phyloP scores from a whole-genome alignment of 192 early-diverging fungal species.

The Coemansia sp. region DNA sequence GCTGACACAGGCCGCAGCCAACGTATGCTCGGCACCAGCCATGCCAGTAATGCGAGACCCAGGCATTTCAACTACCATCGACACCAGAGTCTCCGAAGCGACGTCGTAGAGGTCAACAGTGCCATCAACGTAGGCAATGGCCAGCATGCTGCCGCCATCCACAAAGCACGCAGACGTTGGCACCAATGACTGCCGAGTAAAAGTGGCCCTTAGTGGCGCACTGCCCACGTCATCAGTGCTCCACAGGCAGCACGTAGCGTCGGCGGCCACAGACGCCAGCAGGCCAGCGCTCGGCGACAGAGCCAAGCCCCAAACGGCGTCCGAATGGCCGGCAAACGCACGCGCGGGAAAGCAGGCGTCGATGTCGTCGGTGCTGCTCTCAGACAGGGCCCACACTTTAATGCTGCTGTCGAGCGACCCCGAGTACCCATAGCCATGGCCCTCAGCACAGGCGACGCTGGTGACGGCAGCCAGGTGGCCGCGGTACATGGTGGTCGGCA shows the following conservation, averaged over 20 bases:
- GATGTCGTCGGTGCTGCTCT: too few relatives aligned
- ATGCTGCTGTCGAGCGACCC: conserved; percentile 46
- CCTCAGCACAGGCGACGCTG: conserved; percentile 19
- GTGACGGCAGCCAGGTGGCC: conserved; percentile 51
- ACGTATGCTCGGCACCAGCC: not conserved
- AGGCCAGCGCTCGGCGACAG: conserved; percentile 14
- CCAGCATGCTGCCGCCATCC: conserved; percentile 12
- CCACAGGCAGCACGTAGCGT: conserved; percentile 44
- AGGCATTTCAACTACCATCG: not conserved
- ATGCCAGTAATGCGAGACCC: not conserved
- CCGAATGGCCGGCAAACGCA: conserved; percentile 30
- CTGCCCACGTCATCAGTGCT: not conserved
- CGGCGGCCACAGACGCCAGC: conserved; percentile 50
- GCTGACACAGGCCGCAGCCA: not conserved
- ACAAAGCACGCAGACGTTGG: conserved; percentile 28
- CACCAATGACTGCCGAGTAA: not conserved
- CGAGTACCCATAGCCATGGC: conserved; percentile 34
- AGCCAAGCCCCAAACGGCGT: conserved; percentile 52
- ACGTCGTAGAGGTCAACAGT: conserved; percentile 28
- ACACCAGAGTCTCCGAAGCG: not conserved
- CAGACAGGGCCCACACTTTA: conserved; percentile 32
- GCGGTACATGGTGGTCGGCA: conserved; percentile 28
- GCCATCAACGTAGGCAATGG: conserved; percentile 24
- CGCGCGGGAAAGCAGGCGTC: conserved; percentile 26
- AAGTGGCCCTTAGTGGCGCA: conserved; percentile 6